Evolutionary conservation across 73 alveolate species (phyloP), one percentile per base, ranked within the genome.

Genomic region (Durusdinium trenchii): DNA sequence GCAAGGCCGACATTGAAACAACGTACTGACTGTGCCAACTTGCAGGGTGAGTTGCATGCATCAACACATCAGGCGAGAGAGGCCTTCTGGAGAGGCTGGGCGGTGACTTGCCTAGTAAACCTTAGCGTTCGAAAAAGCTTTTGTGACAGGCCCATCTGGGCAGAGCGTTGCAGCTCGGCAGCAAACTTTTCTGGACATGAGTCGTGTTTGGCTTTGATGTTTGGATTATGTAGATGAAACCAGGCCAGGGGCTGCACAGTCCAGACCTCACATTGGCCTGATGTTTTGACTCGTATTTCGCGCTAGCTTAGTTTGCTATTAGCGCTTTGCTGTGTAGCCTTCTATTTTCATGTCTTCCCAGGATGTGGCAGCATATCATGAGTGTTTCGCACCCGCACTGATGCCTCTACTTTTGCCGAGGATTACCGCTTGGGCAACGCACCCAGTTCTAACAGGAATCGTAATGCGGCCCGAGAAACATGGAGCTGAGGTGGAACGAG

Each of bases 51-150:
- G 76, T 60, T 60, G 18, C 73, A 60, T 60, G 73, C 18, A 23
- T 60, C 73, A 60, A n/a, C n/a, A n/a, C n/a, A n/a, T n/a, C 48
- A 79, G 90, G 90, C 69, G 90, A 1, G 69, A 79, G 48, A 45
- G 90, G 90, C 45, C 90, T 2, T 47, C 69, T 48, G 90, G 54
- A 79, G 90, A 79, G 90, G 90, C 69, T 20, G 1, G 90, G 87
- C 1, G 51, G 23, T 57, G 32, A 12, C 23, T 32, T 20, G 83
- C 32, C 32, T 71, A n/a, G 83, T 32, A n/a, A 6, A n/a, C 38
- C 43, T 6, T 10, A 28, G 38, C 3, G 6, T 3, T 26, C 51
- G 32, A 16, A 26, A 14, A 26, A 14, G 83, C 43, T n/a, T 71
- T 26, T 3, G 84, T 60, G 73, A 23, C 26, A 79, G 90, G 90